phyloP scores from a whole-genome alignment of 2,329 filamentous ascomycete genomes.

The Madurella fahalii region DNA sequence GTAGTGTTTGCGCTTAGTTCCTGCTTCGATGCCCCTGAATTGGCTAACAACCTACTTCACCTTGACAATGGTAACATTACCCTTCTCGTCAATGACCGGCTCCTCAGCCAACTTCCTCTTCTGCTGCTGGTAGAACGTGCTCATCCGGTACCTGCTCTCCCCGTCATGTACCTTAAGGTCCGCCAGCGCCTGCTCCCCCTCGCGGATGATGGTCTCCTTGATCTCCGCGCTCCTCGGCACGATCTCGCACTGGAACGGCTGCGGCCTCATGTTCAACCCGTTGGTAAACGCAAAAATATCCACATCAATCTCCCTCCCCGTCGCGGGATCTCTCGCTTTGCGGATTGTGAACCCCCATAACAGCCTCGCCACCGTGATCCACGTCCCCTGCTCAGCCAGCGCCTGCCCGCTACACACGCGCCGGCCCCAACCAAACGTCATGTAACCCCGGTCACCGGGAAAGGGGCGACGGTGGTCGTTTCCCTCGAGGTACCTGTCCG shows the following conservation, averaged over 20 bases:
- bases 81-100: constrained; percentile 28
- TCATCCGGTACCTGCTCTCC: constrained; percentile 55
- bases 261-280: constrained; percentile 55
- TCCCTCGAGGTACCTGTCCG: constrained; percentile 38
- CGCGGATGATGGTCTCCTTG: constrained; percentile 45
- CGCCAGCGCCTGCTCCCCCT: constrained; percentile 48
- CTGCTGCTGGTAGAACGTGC: constrained; percentile 43
- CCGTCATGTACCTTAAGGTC: constrained; percentile 51
- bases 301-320: constrained; percentile 46
- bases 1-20: too few species aligned
- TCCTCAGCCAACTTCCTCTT: constrained; percentile 25
- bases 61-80: constrained; percentile 26
- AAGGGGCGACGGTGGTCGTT: constrained; percentile 41
- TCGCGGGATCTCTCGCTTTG: constrained; percentile 32
- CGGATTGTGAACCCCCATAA: constrained; percentile 55
- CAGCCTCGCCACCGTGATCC: constrained; percentile 53
- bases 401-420: constrained; percentile 51
- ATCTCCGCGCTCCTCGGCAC: constrained; percentile 47
- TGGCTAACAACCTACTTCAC: constrained; percentile 13
- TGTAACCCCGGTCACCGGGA: constrained; percentile 46
- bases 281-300: constrained; percentile 53
- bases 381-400: constrained; percentile 57
- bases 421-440: constrained; percentile 55
- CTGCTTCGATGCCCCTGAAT: too few species aligned
- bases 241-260: constrained; percentile 52